Evolutionary conservation across 257 asterid species (phyloP).

Genomic region (Perilla frutescens): DNA sequence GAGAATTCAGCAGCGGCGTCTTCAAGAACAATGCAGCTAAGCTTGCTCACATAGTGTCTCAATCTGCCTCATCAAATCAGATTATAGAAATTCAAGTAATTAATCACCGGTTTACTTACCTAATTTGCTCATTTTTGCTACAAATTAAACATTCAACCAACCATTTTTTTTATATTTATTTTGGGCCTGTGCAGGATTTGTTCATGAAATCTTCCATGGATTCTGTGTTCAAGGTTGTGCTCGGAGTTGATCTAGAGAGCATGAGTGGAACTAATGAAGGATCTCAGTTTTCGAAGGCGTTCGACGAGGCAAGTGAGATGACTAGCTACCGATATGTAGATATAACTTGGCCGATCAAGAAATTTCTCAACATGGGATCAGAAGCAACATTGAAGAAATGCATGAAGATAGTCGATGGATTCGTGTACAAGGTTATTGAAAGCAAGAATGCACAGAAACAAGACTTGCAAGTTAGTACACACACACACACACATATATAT

Average conservation of each 20-base stretch:
- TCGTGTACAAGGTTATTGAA: conserved; percentile 55
- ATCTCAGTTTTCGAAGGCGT: conserved; percentile 51
- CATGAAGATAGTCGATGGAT: conserved; percentile 52
- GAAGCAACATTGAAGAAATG: conserved; percentile 62
- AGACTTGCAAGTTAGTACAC: conserved; percentile 30
- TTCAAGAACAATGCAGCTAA: conserved; percentile 59
- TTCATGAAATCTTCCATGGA: conserved; percentile 73
- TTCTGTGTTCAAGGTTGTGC: conserved; percentile 68
- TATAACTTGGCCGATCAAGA: conserved; percentile 61
- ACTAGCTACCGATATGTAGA: conserved; percentile 58
- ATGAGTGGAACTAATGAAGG: conserved; percentile 56
- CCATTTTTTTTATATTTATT: neutral
- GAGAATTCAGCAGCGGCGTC: conserved; percentile 66
- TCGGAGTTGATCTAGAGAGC: conserved; percentile 70
- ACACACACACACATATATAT: too few relatives aligned
- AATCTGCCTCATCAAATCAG: conserved; percentile 44
- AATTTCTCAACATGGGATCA: conserved; percentile 59
- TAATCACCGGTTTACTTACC: neutral
- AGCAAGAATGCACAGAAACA: conserved; percentile 55
- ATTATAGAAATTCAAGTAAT: conserved; percentile 57
- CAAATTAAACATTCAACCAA: neutral
- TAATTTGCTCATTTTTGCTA: neutral
- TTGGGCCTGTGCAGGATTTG: conserved; percentile 48
- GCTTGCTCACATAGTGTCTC: conserved; percentile 49
- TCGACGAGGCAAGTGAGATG: conserved; percentile 69